Percentiles rank a stretch among this genome's conserved stretches.
phyloP scores from a whole-genome alignment of 208 protist species.

The Leishmania tarentolae region DNA sequence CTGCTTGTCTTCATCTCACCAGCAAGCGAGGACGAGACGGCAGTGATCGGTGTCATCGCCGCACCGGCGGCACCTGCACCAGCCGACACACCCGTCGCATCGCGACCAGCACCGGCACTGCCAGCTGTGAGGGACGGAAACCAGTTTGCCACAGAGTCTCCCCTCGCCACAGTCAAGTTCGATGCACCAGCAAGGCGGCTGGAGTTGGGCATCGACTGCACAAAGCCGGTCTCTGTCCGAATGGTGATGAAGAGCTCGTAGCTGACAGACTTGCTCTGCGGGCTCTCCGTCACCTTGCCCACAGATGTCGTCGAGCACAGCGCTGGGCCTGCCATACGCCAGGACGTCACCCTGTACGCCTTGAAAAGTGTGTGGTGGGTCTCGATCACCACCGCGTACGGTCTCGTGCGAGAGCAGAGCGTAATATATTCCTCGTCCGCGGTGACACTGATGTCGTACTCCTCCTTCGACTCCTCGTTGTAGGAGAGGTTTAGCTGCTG shows the following conservation, averaged over 20 bases:
- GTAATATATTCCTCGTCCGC: slow-evolving; percentile 88
- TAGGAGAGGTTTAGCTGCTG: slow-evolving; percentile 77
- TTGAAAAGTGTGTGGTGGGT: slow-evolving; percentile 77
- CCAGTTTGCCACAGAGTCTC: slow-evolving; percentile 62
- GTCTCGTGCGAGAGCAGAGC: slow-evolving; percentile 58
- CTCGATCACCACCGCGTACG: slow-evolving; percentile 80
- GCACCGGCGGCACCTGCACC: slow-evolving; percentile 12
- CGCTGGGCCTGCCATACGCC: slow-evolving; percentile 63
- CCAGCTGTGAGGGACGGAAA: slow-evolving; percentile 48
- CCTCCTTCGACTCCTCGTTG: slow-evolving; percentile 35
- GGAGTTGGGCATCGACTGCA: slow-evolving; percentile 70
- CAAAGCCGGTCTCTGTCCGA: slow-evolving; percentile 73
- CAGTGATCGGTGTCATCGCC: slow-evolving; percentile 49
- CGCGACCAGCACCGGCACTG: slow-evolving; percentile 14
- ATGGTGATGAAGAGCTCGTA: slow-evolving; percentile 81
- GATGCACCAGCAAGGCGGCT: slow-evolving; percentile 73
- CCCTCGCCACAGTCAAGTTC: slow-evolving; percentile 40
- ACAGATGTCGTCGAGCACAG: slow-evolving; percentile 72
- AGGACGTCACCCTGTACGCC: slow-evolving; percentile 81
- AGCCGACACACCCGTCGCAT: slow-evolving; percentile 14
- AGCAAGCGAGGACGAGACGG: slow-evolving; percentile 80
- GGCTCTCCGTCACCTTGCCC: slow-evolving; percentile 71
- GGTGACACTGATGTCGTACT: slow-evolving; percentile 78
- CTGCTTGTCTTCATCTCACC: slow-evolving; percentile 72
- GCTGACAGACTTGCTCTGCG: slow-evolving; percentile 67